Evolutionary conservation across 306 rosid species (phyloP), one percentile per base, ranked within the genome.

Genomic region (Vigna mungo): DNA sequence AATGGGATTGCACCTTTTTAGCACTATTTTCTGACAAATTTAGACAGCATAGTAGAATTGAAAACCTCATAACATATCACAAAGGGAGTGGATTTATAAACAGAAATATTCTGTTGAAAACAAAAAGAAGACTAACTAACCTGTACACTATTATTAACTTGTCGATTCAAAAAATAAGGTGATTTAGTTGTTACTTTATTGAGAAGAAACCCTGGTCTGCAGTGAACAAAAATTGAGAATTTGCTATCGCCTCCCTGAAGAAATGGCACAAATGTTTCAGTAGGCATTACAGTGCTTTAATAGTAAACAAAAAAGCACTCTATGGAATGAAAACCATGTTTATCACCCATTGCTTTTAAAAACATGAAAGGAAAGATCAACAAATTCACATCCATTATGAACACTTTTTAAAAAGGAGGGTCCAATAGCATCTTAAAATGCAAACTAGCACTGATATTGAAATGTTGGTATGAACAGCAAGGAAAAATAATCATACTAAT

Each of bases 131-230:
- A 83, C 76, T 25, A 77, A 96, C 99, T 25, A 77, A 96, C 99
- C 99, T 96, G 99, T 85, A 85, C 85, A 37, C 99, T 96, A 72
- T 91, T 77, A 83, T 96, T 96, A 61, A 92, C 96, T 91, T 96
- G 99, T 39, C 98, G 98, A 83, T 92, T 77, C 89, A 92, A 69
- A 88, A 96, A 96, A 82, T 82, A 88, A 25, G 32, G 41, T 47
- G 99, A 96, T 84, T 85, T 96, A 46, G 98, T 88, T 36, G 97
- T 96, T 78, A 81, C 97, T 72, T 83, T 86, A 90, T 85, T 92
- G 90, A 92, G 81, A 39, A 91, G 79, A 91, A 96, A 96, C 47
- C 99, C 98, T 1, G 99, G 99, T 55, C 99, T 91, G 15, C 98
- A 78, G 81, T 96, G 99, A 71, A 91, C 99, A 71, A 81, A 91